These are phyloP conservation scores for Teratosphaeria pseudoeucalypti DNA, from an alignment of 2,329 filamentous ascomycete species.

Conservation along the genomic window DNA sequence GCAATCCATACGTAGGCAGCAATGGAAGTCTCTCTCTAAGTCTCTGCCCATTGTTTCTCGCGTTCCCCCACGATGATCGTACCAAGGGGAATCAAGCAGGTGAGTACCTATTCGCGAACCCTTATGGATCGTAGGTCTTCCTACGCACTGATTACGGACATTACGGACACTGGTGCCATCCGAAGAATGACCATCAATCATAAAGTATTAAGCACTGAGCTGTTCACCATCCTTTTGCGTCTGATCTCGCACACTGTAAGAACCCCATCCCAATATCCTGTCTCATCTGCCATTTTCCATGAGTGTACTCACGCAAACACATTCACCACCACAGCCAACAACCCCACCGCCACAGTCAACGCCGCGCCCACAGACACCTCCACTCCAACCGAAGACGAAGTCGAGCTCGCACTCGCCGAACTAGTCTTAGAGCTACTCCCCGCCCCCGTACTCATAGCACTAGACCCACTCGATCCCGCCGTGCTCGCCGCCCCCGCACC, in stretches of 20 bases:
- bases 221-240: neutral
- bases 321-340: neutral
- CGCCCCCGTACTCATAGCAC: neutral
- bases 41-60: neutral
- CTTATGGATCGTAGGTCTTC: too few species aligned
- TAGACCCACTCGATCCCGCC: neutral
- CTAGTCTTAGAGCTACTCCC: neutral
- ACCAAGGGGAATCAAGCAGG: too few species aligned
- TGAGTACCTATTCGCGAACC: too few species aligned
- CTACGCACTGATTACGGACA: too few species aligned
- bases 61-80: too few species aligned
- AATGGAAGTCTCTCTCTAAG: neutral
- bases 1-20: neutral
- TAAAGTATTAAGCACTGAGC: neutral
- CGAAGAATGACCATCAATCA: neutral
- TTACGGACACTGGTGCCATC: neutral
- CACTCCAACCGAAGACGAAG: neutral
- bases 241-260: neutral
- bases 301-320: neutral
- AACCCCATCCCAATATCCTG: neutral
- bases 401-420: neutral
- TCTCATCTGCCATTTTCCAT: neutral
- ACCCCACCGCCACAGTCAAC: neutral
- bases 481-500: neutral
- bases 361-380: neutral